These are phyloP conservation scores for Effrenium voratum DNA, from an alignment of 73 alveolate species.

Conservation along the genomic window DNA sequence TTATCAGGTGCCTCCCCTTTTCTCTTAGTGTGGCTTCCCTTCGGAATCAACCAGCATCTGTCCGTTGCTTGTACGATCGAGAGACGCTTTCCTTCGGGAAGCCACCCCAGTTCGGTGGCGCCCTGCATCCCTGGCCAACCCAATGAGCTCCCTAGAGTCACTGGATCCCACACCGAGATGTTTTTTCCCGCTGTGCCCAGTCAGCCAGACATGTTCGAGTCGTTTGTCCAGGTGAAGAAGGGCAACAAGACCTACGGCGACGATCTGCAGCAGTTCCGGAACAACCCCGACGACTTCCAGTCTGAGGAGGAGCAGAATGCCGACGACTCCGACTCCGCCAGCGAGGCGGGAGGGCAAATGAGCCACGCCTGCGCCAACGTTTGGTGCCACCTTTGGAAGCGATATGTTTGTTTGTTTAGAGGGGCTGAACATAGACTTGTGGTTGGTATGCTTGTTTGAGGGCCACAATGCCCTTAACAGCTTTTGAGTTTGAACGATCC, in stretches of 20 bases:
- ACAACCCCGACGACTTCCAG: slow-evolving; percentile 76
- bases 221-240: slow-evolving; percentile 59
- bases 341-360: slow-evolving; percentile 12
- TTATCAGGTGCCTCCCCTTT: too few species aligned
- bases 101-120: too few species aligned
- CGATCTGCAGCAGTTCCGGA: slow-evolving; percentile 47
- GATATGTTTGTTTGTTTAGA: neutral
- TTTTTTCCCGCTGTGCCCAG: neutral
- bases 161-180: neutral
- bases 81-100: too few species aligned
- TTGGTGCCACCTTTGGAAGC: neutral
- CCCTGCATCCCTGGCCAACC: too few species aligned
- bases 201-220: neutral
- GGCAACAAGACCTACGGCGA: slow-evolving; percentile 77
- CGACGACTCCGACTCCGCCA: slow-evolving; percentile 20
- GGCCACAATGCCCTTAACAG: neutral
- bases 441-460: neutral
- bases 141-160: too few species aligned
- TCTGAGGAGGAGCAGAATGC: slow-evolving; percentile 57
- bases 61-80: too few species aligned
- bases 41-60: too few species aligned
- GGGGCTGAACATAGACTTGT: neutral
- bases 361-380: too few species aligned
- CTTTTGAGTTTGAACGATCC: neutral
- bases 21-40: too few species aligned